Conservation (phyloP, 148 eudicot species). For the Silene uniflora region DNA sequence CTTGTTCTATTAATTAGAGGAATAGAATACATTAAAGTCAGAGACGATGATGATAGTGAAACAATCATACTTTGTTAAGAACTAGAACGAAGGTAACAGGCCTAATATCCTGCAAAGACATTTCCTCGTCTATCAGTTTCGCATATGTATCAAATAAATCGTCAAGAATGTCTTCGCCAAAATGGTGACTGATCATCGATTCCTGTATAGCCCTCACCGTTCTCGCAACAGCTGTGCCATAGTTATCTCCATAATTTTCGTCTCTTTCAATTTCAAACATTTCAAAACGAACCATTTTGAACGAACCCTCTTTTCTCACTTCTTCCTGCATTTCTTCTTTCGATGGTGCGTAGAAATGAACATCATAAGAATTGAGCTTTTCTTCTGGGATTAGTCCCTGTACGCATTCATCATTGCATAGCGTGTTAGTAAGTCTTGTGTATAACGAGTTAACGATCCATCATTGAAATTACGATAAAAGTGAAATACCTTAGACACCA, state of each 20-base stretch:
- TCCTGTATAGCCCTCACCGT: conserved; percentile 83
- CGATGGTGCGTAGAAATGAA: conserved; percentile 83
- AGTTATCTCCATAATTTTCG: conserved; percentile 22
- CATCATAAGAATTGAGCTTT: conserved; percentile 65
- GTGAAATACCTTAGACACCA: conserved; percentile 49
- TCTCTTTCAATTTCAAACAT: conserved; percentile 50
- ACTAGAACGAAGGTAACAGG: conserved; percentile 45
- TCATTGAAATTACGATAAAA: no score
- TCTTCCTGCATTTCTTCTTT: conserved; percentile 63
- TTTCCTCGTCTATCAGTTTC: conserved; percentile 53
- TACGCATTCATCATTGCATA: not conserved
- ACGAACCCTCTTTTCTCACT: conserved; percentile 63
- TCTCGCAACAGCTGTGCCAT: conserved; percentile 58
- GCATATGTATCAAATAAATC: conserved; percentile 55
- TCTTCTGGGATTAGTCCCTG: conserved; percentile 66
- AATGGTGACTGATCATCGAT: conserved; percentile 66
- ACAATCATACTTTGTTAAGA: conserved; percentile 39
- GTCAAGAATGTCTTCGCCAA: conserved; percentile 68
- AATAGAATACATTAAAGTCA: no score
- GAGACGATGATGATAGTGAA: no score
- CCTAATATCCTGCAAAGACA: conserved; percentile 49
- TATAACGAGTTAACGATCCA: no score
- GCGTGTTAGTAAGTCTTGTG: not conserved
- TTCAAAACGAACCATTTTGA: conserved; percentile 44
- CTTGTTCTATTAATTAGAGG: no score